Percentiles rank a stretch among this genome's conserved stretches.
Conservation (phyloP, 2,329 filamentous ascomycete genomes). For the Thelonectria olida region DNA sequence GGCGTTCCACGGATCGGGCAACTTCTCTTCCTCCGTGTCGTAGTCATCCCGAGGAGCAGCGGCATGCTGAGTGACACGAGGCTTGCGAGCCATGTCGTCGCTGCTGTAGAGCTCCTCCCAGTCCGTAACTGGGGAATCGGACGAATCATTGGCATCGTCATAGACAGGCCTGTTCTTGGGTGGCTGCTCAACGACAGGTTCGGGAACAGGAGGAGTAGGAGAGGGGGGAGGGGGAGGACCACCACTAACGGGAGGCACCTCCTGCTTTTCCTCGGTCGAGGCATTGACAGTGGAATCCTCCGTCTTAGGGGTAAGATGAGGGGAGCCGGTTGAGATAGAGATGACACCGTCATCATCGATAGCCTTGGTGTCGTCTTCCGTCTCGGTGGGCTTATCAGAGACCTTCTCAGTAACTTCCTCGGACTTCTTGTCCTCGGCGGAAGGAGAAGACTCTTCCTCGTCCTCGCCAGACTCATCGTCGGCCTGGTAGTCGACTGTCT, state of each 20-base stretch:
- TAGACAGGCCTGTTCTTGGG: constrained; percentile 42
- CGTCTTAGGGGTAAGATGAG: constrained; percentile 44
- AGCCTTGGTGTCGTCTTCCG: constrained; percentile 11
- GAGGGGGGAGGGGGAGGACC: constrained; percentile 35
- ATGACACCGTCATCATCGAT: constrained; percentile 33
- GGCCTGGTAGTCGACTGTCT: constrained; percentile 6
- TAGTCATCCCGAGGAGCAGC: constrained; percentile 50
- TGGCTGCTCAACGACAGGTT: constrained; percentile 25
- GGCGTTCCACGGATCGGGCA: constrained; percentile 69
- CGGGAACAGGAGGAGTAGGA: not conserved
- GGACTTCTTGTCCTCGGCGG: constrained; percentile 10
- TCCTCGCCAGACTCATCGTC: constrained; percentile 21
- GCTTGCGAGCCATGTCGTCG: constrained; percentile 65
- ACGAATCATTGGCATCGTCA: constrained; percentile 63
- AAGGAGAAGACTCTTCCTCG: constrained; percentile 34
- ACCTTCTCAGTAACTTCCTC: constrained; percentile 19
- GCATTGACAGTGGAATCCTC: constrained; percentile 38
- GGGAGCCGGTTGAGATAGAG: constrained; percentile 45
- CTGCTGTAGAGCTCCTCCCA: constrained; percentile 68
- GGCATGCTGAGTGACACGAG: constrained; percentile 50
- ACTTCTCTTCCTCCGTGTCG: constrained; percentile 66
- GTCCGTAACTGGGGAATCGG: constrained; percentile 67
- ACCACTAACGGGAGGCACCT: constrained; percentile 43
- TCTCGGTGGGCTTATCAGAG: constrained; percentile 19
- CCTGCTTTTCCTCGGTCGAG: constrained; percentile 44